These are phyloP conservation scores for Suillus occidentalis DNA, from an alignment of 768 basidiomycete genomes.

Conservation along the genomic window DNA sequence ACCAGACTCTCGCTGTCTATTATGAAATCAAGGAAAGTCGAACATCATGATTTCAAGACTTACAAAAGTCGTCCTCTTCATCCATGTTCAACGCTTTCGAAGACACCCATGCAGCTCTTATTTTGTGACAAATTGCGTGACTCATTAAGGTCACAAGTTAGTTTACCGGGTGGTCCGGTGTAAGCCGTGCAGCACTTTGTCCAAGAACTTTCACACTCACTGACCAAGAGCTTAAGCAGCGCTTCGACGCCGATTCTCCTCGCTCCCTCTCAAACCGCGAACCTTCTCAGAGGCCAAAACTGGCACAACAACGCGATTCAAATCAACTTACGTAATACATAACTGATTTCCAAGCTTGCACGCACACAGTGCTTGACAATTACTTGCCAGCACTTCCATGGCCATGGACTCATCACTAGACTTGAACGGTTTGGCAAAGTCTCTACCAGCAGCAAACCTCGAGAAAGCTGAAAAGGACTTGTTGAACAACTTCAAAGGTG, in stretches of 20 bases:
- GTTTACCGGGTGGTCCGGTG: not conserved
- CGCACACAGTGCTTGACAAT: not conserved
- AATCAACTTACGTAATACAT: constrained; percentile 4
- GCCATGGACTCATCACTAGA: constrained; percentile 69
- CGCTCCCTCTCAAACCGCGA: not conserved
- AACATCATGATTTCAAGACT: constrained; percentile 42
- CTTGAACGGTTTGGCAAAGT: constrained; percentile 75
- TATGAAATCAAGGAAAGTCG: constrained; percentile 31
- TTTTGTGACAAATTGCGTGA: not conserved
- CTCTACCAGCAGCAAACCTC: constrained; percentile 64
- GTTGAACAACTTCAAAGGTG: constrained; percentile 80
- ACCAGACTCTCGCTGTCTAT: constrained; percentile 44
- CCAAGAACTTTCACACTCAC: not conserved
- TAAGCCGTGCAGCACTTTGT: not conserved
- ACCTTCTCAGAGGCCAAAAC: not conserved
- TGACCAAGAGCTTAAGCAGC: not conserved
- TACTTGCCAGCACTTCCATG: not conserved
- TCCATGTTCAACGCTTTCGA: constrained; percentile 6
- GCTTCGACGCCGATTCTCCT: not conserved
- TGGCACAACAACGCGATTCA: constrained; percentile 1
- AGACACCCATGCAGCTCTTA: not conserved
- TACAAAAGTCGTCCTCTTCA: constrained; percentile 18
- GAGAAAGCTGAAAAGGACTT: constrained; percentile 83
- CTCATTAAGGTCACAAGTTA: not conserved
- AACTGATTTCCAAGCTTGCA: not conserved